Base-by-base conservation (phyloP, 192 early-diverging fungal genomes). In the Backusella tuberculispora region DNA sequence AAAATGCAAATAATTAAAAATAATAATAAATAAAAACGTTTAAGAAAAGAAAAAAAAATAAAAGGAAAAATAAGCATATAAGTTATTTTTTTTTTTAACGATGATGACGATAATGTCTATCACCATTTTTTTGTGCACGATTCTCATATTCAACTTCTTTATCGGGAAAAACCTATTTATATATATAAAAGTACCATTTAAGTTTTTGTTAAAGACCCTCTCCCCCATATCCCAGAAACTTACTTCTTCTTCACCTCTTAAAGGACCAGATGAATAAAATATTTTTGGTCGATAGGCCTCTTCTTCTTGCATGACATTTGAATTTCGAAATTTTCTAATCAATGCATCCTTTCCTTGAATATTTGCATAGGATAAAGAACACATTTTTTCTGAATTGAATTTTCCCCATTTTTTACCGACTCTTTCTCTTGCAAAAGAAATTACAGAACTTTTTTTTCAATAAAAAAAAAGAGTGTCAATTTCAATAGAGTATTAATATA, bases 381-480 rank as follows among this genome's bases (percentile, higher is more conserved):
- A 91, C 7, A 89, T 80, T 76, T 96, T 96, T 66, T 94, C 91
- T 45, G 88, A 90, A 75, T 95, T 94, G 84, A 94, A 96, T 21
- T 56, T 65, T 13, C 72, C 81, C 94, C 94, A 96, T 73, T 86
- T 88, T 78, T 89, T 92, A 10, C 95, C 95, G 21, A 93, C 88
- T 2, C 90, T 81, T 6, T 85, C 71, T 64, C 89, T 75, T 1
- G 91, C 83, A 71, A 96, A 94, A 0, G 89, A 86, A 3, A 90
- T 48, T 40, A 94, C 85, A 4, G 89, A 87, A 10, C 88, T 34
- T 90, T 56, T 26, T 8, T n/a, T 37, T 42, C 19, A 46, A 45
- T 56, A 53, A 37, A 24, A 9, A 44, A 12, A 8, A 21, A 43
- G 13, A 46, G 44, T 15, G 29, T 37, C n/a, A n/a, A n/a, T n/a